Conservation (phyloP, 805 yeast genomes). For the Yamadazyma laniorum region DNA sequence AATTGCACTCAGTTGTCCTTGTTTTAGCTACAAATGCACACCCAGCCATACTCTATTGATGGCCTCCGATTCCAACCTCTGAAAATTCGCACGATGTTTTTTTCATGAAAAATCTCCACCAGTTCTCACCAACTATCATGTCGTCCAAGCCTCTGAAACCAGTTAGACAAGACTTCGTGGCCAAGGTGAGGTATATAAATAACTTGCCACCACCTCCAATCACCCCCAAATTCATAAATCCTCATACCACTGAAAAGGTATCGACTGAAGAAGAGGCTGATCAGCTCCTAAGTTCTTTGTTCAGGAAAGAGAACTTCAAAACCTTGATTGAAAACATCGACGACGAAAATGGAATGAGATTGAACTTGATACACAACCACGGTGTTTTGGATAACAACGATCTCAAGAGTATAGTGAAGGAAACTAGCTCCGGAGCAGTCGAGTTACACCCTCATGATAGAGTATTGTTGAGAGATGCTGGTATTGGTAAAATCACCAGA, state of each 20-base stretch:
- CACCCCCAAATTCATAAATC: conserved; percentile 78
- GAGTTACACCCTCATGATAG: conserved; percentile 77
- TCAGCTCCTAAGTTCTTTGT: conserved; percentile 64
- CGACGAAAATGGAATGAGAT: conserved; percentile 68
- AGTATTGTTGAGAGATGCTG: conserved; percentile 77
- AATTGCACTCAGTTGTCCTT: conserved; percentile 16
- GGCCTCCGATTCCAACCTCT: too few relatives aligned
- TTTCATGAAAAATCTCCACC: too few relatives aligned
- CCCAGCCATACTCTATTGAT: too few relatives aligned
- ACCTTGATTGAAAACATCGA: conserved; percentile 57
- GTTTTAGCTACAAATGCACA: too few relatives aligned
- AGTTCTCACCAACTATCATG: conserved; percentile 1
- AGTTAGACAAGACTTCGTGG: conserved; percentile 72
- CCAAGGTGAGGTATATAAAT: conserved; percentile 79
- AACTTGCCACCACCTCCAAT: conserved; percentile 91
- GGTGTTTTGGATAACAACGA: conserved; percentile 66
- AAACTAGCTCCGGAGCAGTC: conserved; percentile 20
- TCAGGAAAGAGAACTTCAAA: conserved; percentile 70
- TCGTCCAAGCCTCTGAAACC: conserved; percentile 29
- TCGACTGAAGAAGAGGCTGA: conserved; percentile 39
- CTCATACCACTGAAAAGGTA: conserved; percentile 37
- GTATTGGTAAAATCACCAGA: conserved; percentile 43
- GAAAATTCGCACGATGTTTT: too few relatives aligned
- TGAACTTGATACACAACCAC: conserved; percentile 66
- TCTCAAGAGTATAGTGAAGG: conserved; percentile 30